Evolutionary conservation across 75 land plant species (phyloP), one percentile per base, ranked within the genome.

Genomic region (Ceratopteris richardii): DNA sequence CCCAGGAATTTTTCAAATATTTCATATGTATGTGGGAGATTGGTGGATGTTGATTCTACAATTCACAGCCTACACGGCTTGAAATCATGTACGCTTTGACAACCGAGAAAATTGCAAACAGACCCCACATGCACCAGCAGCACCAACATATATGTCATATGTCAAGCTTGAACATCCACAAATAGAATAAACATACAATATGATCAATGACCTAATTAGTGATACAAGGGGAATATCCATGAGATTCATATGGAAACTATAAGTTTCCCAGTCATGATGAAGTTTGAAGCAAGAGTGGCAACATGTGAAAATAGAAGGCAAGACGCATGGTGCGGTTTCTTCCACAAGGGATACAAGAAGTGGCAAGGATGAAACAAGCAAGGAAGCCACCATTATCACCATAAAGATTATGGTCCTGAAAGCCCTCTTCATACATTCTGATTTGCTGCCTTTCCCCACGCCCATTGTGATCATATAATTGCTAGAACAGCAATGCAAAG

Each of bases 151-250:
- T 5, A 88, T 88, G 1, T 93, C 85, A 29, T 84, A 73, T 0
- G 79, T 84, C 22, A 86, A 67, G 26, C 85, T 79, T 1, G 83
- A 85, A 1, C 54, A 64, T 58, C 90, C 92, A 59, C 86, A 91
- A 18, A 87, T 20, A 3, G 77, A 72, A 72, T 87, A 91, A 11
- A 80, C 93, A 84, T 94, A 84, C 1, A 74, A 70, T 28, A 85
- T 81, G 3, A 78, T 57, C 19, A 88, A 65, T 6, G 97, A 92
- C 59, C 94, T 61, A 54, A 78, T 53, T 22, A 85, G 20, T 0
- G 94, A 92, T 21, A 92, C 57, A 25, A 88, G 74, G 56, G 97
- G 97, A 36, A 92, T 76, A 73, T 92, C 97, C 14, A 78, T 62
- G 52, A 92, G 56, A 22, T 89, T 88, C 25, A 75, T 61, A 42